A percentile compares a stretch with the other conserved stretches of the same genome.
Conservation (phyloP, 805 yeast genomes). For the Ogataea paraovalis region DNA sequence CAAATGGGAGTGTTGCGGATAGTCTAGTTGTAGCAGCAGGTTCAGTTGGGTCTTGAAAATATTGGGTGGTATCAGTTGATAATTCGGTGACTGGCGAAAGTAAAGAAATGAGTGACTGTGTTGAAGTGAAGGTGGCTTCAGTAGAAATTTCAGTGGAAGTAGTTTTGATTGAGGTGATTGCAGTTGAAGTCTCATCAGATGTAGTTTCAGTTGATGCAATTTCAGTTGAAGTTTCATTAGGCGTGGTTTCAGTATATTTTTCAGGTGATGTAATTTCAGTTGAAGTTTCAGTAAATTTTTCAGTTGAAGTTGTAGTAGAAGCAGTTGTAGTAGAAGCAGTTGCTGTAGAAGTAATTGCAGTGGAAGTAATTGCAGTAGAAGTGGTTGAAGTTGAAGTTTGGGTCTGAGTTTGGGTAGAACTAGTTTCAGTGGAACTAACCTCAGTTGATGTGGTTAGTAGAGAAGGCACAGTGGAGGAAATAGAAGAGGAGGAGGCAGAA, state of each 20-base stretch:
- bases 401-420: too few species aligned
- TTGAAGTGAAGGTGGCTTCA: constrained; percentile 8
- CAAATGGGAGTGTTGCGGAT: neutral
- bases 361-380: too few species aligned
- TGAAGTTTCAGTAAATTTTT: constrained; percentile 8
- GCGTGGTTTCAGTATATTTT: constrained; percentile 10
- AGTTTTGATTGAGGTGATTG: constrained; percentile 5
- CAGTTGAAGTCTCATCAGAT: constrained; percentile 2
- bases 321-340: constrained; percentile 8
- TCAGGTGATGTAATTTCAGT: constrained; percentile 3
- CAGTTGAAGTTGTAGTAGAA: constrained; percentile 10
- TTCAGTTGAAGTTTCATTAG: neutral
- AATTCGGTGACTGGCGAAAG: too few species aligned
- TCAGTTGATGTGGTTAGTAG: too few species aligned
- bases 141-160: constrained; percentile 8
- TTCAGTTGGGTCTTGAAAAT: neutral
- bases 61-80: too few species aligned
- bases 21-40: neutral
- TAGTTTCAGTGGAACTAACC: too few species aligned
- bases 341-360: constrained; percentile 5
- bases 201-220: constrained; percentile 8
- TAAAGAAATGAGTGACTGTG: constrained; percentile 12
- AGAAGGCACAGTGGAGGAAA: constrained; percentile 6
- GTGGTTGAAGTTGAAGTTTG: too few species aligned
- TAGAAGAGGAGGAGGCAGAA: constrained; percentile 7